phyloP scores from a whole-genome alignment of 805 yeast genomes.

The Teunomyces lycoperdinae region DNA sequence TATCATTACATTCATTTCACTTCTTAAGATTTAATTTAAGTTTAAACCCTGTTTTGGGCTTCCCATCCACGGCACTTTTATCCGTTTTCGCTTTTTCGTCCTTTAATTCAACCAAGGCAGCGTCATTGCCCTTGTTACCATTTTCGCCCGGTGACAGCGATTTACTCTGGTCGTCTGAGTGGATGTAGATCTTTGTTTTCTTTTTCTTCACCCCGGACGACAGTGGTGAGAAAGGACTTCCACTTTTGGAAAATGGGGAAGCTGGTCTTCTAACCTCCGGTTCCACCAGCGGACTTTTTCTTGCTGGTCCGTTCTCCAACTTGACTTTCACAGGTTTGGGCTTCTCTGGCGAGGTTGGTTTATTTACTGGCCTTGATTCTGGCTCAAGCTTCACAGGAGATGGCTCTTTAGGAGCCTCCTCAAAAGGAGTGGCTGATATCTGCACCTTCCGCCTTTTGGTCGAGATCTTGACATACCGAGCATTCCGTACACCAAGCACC shows the following conservation, averaged over 20 bases:
- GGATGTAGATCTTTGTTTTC: conserved; percentile 29
- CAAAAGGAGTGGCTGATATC: conserved; percentile 44
- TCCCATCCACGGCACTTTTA: conserved; percentile 1
- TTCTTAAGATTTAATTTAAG: conserved; percentile 14
- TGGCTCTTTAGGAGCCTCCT: conserved; percentile 4
- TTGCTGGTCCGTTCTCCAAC: background rate
- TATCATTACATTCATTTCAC: conserved; percentile 6
- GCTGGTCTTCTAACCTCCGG: conserved; percentile 9
- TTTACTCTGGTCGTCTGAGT: conserved; percentile 11
- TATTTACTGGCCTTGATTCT: background rate
- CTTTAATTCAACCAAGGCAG: conserved; percentile 6
- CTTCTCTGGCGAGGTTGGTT: background rate
- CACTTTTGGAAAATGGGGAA: conserved; percentile 14
- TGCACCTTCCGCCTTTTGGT: conserved; percentile 31
- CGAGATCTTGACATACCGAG: conserved; percentile 42
- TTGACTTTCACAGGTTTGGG: background rate
- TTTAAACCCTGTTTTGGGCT: conserved; percentile 11
- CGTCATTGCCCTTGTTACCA: background rate
- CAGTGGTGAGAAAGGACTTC: conserved; percentile 17
- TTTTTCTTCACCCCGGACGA: conserved; percentile 16
- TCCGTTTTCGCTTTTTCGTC: conserved; percentile 5
- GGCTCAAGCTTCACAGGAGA: conserved; percentile 2
- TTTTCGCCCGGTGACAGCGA: conserved; percentile 7
- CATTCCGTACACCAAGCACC: conserved; percentile 15
- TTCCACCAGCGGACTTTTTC: conserved; percentile 11